Evolutionary conservation across 306 rosid species (phyloP).

Genomic region (Morella rubra): DNA sequence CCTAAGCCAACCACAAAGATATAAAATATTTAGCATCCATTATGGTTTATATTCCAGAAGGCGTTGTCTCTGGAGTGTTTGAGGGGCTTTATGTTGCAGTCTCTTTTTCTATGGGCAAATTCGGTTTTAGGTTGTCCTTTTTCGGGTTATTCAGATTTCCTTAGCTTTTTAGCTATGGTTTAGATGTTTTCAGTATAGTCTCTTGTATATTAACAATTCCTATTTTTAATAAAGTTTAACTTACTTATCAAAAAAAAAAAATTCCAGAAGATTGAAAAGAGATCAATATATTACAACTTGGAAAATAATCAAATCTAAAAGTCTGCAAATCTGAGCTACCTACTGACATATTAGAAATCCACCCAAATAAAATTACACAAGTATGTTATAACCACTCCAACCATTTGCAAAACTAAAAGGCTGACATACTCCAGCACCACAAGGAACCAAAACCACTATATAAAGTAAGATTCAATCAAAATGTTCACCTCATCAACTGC

Average conservation of each 20-base stretch:
- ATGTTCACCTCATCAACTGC: conserved; percentile 83
- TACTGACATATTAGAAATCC: neutral
- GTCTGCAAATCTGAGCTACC: neutral
- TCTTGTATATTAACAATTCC: too few species aligned
- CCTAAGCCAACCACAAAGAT: neutral
- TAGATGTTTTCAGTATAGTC: too few species aligned
- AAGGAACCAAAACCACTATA: neutral
- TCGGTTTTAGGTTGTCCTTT: too few species aligned
- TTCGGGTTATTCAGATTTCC: too few species aligned
- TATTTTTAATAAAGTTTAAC: too few species aligned
- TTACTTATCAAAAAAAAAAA: too few species aligned
- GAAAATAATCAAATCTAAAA: neutral
- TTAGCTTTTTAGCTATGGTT: too few species aligned
- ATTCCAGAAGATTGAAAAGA: neutral
- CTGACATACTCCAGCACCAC: neutral
- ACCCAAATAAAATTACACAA: neutral
- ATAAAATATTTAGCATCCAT: neutral
- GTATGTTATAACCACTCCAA: neutral
- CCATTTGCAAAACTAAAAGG: neutral
- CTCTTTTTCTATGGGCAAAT: too few species aligned
- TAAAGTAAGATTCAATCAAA: neutral
- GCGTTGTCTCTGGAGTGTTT: too few species aligned
- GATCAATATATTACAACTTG: neutral
- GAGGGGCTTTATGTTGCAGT: too few species aligned
- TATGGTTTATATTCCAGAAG: neutral